Conservation (phyloP, 169 alveolate genomes). For the Plasmodium chabaudi region DNA sequence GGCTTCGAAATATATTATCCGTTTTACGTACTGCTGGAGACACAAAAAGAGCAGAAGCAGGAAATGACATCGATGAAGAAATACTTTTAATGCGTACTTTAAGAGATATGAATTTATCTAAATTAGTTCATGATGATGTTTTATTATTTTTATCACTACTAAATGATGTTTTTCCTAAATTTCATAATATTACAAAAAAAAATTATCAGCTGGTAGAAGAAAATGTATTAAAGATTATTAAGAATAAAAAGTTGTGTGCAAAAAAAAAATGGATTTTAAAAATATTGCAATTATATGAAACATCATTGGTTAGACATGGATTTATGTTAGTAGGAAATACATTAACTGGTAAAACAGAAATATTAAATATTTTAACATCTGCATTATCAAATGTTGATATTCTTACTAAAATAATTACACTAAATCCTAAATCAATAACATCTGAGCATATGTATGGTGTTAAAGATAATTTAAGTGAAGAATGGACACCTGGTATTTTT, state of each 20-base stretch:
- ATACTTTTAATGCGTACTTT: constrained; percentile 91
- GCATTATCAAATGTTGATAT: constrained; percentile 89
- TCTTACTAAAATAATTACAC: constrained; percentile 89
- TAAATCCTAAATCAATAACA: constrained; percentile 97
- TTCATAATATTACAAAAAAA: constrained; percentile 93
- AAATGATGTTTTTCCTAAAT: constrained; percentile 97
- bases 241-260: constrained; percentile 81
- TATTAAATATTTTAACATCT: constrained; percentile 92
- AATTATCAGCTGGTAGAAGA: constrained; percentile 93
- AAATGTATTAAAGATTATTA: constrained; percentile 87
- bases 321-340: constrained; percentile 98
- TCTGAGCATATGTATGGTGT: constrained; percentile 93
- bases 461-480: constrained; percentile 94
- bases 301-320: constrained; percentile 97
- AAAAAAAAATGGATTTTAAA: constrained; percentile 64
- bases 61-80: constrained; percentile 89
- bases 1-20: constrained; percentile 96
- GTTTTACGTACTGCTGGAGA: constrained; percentile 96
- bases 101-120: constrained; percentile 96
- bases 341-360: constrained; percentile 97
- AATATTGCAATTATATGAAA: constrained; percentile 85
- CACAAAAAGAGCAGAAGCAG: constrained; percentile 93
- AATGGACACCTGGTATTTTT: constrained; percentile 94
- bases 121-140: constrained; percentile 96
- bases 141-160: constrained; percentile 94